Conservation (phyloP, 192 early-diverging fungal genomes). For the Phlyctochytrium planicorne region DNA sequence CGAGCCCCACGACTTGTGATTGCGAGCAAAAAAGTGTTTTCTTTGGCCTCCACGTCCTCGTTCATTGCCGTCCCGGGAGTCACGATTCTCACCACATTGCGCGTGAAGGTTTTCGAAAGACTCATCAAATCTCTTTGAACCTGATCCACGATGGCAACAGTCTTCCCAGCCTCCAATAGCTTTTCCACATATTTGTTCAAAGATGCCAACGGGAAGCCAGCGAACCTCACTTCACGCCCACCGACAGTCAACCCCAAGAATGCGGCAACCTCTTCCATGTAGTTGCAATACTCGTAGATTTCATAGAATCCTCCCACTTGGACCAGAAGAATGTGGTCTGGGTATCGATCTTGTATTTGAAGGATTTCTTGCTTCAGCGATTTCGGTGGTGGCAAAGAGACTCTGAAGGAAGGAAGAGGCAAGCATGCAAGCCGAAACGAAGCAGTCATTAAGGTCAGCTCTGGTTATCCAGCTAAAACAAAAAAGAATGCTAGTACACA, state of each 20-base stretch:
- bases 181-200: constrained; percentile 29
- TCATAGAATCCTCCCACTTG: constrained; percentile 58
- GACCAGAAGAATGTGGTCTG: constrained; percentile 41
- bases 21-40: constrained; percentile 78
- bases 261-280: constrained; percentile 20
- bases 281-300: constrained; percentile 35
- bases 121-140: constrained; percentile 11
- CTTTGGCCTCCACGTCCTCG: constrained; percentile 22
- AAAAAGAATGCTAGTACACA: too few relatives aligned
- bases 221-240: constrained; percentile 9
- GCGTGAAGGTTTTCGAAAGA: constrained; percentile 42
- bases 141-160: constrained; percentile 52
- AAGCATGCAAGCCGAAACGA: too few relatives aligned
- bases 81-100: constrained; percentile 75
- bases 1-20: constrained; percentile 34
- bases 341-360: constrained; percentile 26
- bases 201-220: constrained; percentile 39
- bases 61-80: constrained; percentile 82
- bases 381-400: too few relatives aligned
- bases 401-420: too few relatives aligned
- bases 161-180: constrained; percentile 32
- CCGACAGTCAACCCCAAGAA: constrained; percentile 4
- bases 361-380: constrained; percentile 16
- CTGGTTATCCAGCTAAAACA: too few relatives aligned
- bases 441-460: too few relatives aligned